Base-by-base conservation (phyloP, 2,329 filamentous ascomycete genomes). In the Apiospora rasikravindrae region DNA sequence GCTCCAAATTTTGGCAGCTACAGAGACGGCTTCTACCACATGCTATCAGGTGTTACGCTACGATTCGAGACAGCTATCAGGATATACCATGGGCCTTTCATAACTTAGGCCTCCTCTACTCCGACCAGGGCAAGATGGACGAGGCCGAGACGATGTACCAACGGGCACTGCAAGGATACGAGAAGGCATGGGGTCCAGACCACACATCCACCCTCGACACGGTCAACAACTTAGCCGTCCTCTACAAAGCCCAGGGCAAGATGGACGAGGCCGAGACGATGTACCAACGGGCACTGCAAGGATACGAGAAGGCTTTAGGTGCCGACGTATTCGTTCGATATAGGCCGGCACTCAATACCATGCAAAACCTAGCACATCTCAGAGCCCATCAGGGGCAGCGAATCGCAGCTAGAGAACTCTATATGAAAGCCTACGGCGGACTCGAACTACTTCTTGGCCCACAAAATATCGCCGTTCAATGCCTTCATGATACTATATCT, bases 121-220 rank as follows among this genome's bases (percentile, higher is more conserved):
- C 11, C 6, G 33, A 76, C 24, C 76, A 78, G 70, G 78, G 76
- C 69, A 77, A 75, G 57, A 67, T 77, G 14, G 16, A 72, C 11
- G 74, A 80, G 47, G 75, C 78, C 19, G 76, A 81, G 74, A 71
- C 70, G 0, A 81, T 81, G 76, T 81, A 77, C 33, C 8, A 73
- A 10, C 79, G 78, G 69, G 79, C 78, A 68, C 73, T 82, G 7
- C 70, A 77, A 77, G 75, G 78, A 67, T 73, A 74, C 16, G 53
- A 72, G n/a, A 49, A 61, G 47, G 67, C 40, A 26, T 70, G 19
- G 40, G 67, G 67, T 22, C 67, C 40, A 29, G 40, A 71, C 42
- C 40, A 53, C 11, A 53, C 24, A 14, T 53, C 49, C 1, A 53
- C 24, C 29, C 11, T 53, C 24, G 2, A 16, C 5, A 69, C 49